A percentile compares a stretch with the other conserved stretches of the same genome.
Conservation (phyloP, 441 rosid genomes). For the Rhodomyrtus psidioides region DNA sequence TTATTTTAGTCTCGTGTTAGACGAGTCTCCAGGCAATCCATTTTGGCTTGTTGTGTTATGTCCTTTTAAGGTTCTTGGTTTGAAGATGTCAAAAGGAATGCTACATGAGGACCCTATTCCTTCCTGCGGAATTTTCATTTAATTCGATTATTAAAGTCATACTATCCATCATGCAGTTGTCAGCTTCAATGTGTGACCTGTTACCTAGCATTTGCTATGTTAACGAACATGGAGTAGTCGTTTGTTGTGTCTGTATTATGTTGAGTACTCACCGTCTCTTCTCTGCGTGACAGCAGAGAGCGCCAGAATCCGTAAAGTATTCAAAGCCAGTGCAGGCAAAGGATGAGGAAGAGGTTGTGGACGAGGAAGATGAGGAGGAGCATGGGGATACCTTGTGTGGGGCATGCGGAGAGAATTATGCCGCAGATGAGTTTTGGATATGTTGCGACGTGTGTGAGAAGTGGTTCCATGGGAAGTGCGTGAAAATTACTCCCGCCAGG, state of each 20-base stretch:
- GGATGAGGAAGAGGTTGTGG: neutral
- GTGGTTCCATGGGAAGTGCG: slow-evolving; percentile 37
- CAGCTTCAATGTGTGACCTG: neutral
- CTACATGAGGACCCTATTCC: neutral
- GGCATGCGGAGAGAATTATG: slow-evolving; percentile 49
- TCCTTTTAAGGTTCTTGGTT: neutral
- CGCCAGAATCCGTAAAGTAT: neutral
- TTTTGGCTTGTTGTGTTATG: neutral
- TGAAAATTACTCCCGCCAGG: slow-evolving; percentile 6
- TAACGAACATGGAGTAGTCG: neutral
- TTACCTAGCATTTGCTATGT: neutral
- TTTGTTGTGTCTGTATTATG: neutral
- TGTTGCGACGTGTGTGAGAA: slow-evolving; percentile 53
- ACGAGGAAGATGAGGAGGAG: slow-evolving; percentile 6
- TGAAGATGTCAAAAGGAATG: neutral
- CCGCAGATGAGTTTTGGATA: slow-evolving; percentile 54
- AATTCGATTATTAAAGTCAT: neutral
- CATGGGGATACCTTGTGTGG: slow-evolving; percentile 33
- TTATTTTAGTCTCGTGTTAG: neutral
- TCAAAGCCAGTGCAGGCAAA: neutral
- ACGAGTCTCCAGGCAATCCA: neutral
- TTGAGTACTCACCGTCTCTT: neutral
- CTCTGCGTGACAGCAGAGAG: neutral
- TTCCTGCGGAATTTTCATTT: neutral
- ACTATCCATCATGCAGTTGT: neutral